phyloP scores from a whole-genome alignment of 2,329 filamentous ascomycete genomes.

The Clonostachys solani region DNA sequence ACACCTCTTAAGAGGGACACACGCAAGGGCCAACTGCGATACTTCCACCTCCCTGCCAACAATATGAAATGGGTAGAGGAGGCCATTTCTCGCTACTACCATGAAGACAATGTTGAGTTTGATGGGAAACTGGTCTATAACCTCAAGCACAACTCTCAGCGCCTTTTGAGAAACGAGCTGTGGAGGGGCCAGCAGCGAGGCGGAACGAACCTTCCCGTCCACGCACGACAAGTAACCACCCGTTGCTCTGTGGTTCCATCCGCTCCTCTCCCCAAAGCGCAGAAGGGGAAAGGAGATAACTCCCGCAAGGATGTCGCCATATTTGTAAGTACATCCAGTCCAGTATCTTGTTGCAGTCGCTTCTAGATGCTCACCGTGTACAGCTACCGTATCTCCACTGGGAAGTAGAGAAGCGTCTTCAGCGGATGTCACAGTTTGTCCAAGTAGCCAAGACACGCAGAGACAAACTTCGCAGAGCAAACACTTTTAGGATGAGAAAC shows the following conservation, averaged over 20 bases:
- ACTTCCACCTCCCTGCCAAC: constrained; percentile 17
- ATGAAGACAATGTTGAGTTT: constrained; percentile 9
- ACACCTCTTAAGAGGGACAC: constrained; percentile 10
- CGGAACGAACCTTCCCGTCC: constrained; percentile 5
- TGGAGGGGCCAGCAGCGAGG: constrained; percentile 10
- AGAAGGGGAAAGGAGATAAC: not conserved
- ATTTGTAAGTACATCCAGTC: constrained; percentile 4
- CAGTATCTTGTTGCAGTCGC: not conserved
- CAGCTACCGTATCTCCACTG: constrained; percentile 12
- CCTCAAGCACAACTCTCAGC: constrained; percentile 9
- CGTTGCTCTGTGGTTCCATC: constrained; percentile 9
- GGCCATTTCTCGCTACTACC: constrained; percentile 10
- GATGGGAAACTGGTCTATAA: constrained; percentile 4
- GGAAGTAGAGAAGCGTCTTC: constrained; percentile 9
- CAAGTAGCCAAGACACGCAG: constrained; percentile 8
- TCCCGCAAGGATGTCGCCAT: constrained; percentile 6
- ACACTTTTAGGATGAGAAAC: constrained; percentile 3
- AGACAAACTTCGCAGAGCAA: constrained; percentile 6
- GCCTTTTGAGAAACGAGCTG: constrained; percentile 8
- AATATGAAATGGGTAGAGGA: constrained; percentile 20
- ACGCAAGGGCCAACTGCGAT: constrained; percentile 9
- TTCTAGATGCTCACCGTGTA: not conserved
- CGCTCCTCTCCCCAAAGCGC: constrained; percentile 2
- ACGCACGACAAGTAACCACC: constrained; percentile 9
- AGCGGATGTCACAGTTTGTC: constrained; percentile 9